Conservation (phyloP, 1,284 basidiomycete genomes). For the Rhodotorula sp. region DNA sequence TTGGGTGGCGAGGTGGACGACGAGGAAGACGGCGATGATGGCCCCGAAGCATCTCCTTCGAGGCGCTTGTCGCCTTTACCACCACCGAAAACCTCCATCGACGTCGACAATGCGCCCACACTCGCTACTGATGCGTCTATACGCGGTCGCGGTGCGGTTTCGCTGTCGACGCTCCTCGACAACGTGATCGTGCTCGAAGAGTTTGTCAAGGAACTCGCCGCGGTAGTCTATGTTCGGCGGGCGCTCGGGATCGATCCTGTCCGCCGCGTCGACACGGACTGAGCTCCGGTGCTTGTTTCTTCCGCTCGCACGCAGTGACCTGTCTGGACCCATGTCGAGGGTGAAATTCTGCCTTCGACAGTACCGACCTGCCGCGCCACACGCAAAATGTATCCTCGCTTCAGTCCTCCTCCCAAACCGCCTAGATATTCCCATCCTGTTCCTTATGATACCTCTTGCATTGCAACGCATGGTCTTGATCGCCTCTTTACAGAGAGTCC, state of each 20-base stretch:
- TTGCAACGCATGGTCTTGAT: too few species aligned
- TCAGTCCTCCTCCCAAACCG: too few species aligned
- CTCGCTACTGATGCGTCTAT: not conserved
- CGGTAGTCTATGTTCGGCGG: slow-evolving; percentile 34
- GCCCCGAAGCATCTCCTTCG: not conserved
- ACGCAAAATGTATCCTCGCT: too few species aligned
- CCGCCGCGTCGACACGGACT: slow-evolving; percentile 4
- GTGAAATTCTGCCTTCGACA: too few species aligned
- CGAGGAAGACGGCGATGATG: slow-evolving; percentile 37
- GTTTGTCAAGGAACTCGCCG: slow-evolving; percentile 73
- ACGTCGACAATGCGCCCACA: not conserved
- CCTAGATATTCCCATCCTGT: too few species aligned
- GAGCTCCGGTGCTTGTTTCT: not conserved
- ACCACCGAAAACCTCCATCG: not conserved
- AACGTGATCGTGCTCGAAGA: slow-evolving; percentile 96
- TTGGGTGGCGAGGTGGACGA: slow-evolving; percentile 50
- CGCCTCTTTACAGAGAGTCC: too few species aligned
- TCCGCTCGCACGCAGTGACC: too few species aligned
- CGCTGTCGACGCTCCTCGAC: slow-evolving; percentile 80
- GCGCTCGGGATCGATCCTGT: slow-evolving; percentile 33
- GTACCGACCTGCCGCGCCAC: too few species aligned
- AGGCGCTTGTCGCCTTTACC: not conserved
- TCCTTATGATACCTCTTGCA: too few species aligned
- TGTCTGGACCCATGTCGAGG: too few species aligned
- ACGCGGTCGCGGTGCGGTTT: slow-evolving; percentile 52